Percentiles rank a stretch among this genome's conserved stretches.
These are phyloP conservation scores for Macrotyloma uniflorum DNA, from an alignment of 306 rosid genomes.

Conservation along the genomic window DNA sequence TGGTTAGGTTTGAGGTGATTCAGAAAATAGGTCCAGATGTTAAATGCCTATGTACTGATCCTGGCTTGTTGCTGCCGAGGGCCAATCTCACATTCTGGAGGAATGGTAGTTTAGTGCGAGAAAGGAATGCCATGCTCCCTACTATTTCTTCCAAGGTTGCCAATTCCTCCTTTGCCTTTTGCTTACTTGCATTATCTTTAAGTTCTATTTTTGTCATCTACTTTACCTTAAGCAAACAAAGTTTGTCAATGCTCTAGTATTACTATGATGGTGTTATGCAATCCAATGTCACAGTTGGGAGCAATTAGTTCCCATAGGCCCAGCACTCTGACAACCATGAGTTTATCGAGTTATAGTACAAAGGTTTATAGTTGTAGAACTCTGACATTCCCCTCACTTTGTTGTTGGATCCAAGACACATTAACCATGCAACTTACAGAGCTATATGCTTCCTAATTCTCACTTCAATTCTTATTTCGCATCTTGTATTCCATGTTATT, in stretches of 20 bases:
- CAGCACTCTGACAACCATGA: not conserved
- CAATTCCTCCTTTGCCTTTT: constrained; percentile 9
- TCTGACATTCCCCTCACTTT: not conserved
- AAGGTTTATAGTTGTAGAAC: not conserved
- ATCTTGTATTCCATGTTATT: not conserved
- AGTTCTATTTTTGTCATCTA: not conserved
- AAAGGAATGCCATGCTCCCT: constrained; percentile 97
- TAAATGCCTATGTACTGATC: constrained; percentile 94
- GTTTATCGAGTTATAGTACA: not conserved
- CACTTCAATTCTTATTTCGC: not conserved
- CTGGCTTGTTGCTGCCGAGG: constrained; percentile 92
- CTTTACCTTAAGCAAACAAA: not conserved
- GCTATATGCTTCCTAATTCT: not conserved
- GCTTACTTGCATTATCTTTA: constrained; percentile 9
- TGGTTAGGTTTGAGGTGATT: constrained; percentile 98
- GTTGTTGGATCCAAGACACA: not conserved
- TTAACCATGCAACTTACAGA: not conserved
- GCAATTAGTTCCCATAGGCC: not conserved
- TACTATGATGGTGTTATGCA: not conserved
- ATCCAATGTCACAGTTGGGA: constrained; percentile 2
- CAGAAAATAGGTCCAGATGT: constrained; percentile 98
- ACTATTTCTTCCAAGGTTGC: constrained; percentile 93
- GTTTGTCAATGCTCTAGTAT: not conserved
- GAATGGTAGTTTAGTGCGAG: constrained; percentile 89
- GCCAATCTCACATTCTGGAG: constrained; percentile 99